A percentile compares a stretch with the other conserved stretches of the same genome.
Conservation (phyloP, 1,139 yeast species). For the Fermentozyma sake region DNA sequence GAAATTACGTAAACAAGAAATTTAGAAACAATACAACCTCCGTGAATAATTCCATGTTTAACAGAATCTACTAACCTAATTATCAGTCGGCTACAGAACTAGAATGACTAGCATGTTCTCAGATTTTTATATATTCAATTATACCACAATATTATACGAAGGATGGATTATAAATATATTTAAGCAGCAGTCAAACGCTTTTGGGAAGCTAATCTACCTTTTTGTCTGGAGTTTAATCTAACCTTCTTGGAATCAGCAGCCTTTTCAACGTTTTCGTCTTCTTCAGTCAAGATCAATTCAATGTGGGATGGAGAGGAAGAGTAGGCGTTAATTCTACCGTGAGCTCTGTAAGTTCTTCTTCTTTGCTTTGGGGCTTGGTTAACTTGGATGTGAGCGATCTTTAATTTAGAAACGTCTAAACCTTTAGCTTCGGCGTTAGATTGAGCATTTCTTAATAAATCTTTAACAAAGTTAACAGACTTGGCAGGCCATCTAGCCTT, state of each 20-base stretch:
- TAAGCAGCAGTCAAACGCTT: conserved; percentile 49
- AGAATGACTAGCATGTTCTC: too few species aligned
- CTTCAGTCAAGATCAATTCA: conserved; percentile 95
- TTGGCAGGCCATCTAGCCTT: conserved; percentile 99
- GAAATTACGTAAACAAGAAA: too few species aligned
- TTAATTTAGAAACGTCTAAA: conserved; percentile 89
- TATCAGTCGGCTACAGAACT: too few species aligned
- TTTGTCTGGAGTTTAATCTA: conserved; percentile 86
- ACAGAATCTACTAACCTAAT: too few species aligned
- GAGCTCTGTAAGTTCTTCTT: conserved; percentile 99
- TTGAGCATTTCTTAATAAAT: conserved; percentile 95
- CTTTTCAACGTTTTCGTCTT: conserved; percentile 90
- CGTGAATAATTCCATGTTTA: too few species aligned
- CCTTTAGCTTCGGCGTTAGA: conserved; percentile 99
- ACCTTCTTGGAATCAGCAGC: conserved; percentile 80
- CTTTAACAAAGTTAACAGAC: conserved; percentile 94
- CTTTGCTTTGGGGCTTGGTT: conserved; percentile 99
- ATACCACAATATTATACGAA: too few species aligned
- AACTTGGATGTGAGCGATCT: conserved; percentile 97
- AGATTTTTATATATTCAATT: too few species aligned
- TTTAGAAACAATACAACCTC: too few species aligned
- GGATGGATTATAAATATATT: too few species aligned
- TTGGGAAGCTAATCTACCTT: conserved; percentile 86
- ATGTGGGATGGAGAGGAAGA: conserved; percentile 98
- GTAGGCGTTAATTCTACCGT: conserved; percentile 99